Evolutionary conservation across 192 early-diverging fungal genomes (phyloP), one percentile per base, ranked within the genome.

Genomic region (Entophlyctis helioformis): DNA sequence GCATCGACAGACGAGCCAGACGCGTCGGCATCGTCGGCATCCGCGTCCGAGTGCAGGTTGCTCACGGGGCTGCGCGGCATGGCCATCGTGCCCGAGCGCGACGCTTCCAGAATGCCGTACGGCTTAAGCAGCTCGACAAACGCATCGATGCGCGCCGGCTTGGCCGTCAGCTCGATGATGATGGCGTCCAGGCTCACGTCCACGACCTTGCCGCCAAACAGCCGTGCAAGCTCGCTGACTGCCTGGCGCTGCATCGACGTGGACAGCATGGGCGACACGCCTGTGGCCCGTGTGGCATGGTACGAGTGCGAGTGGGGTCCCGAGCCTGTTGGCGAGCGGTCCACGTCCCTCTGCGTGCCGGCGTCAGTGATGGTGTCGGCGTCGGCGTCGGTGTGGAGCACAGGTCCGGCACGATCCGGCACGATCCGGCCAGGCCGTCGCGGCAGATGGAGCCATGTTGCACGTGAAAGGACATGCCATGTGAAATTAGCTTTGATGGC

Each of bases 81-180:
- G 23, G 91, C 90, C 94, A 98, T 98, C 50, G 54, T 60, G 53
- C 92, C 93, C 29, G 84, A 89, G 51, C 95, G 76, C 20, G 89
- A 82, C 3, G 84, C 88, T 60, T 98, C 95, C 44, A 98, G 67
- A 48, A 98, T 85, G 26, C 95, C 95, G 56, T 87, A 96, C 10
- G 95, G 95, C 48, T 87, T 85, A 46, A 91, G 71, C 13, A 98
- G 72, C 57, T 89, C 87, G 43, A 98, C 63, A 63, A 98, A 93
- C 4, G 91, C 74, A 62, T 92, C 86, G 21, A 98, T 64, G 42
- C 91, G 75, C 33, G 78, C 71, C 28, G 86, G 77, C 64, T 90
- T 95, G 38, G 91, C 89, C 39, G 78, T 82, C 35, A 96, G 56
- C 56, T 95, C 89, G 13, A 96, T 64, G n/a, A 92, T 78, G 2